phyloP scores from a whole-genome alignment of 257 asterid species.

The Nicotiana paniculata region DNA sequence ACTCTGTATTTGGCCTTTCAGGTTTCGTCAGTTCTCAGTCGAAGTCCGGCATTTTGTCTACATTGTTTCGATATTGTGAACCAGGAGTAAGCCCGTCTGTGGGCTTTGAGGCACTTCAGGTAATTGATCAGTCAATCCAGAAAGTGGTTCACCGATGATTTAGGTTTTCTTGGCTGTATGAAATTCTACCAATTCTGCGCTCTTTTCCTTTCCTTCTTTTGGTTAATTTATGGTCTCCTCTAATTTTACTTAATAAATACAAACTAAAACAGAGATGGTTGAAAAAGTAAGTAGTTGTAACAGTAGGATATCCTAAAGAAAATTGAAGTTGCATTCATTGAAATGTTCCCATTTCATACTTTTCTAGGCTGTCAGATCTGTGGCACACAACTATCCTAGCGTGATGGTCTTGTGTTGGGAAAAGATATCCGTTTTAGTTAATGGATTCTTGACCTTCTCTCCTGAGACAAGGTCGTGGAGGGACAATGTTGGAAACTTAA shows the following conservation, averaged over 20 bases:
- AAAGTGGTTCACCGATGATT: not conserved
- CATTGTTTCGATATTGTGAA: conserved; percentile 48
- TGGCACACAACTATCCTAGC: conserved; percentile 89
- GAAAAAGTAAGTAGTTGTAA: too few species aligned
- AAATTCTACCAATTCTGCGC: not conserved
- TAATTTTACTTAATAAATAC: not conserved
- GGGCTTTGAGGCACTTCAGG: conserved; percentile 90
- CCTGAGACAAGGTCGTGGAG: conserved; percentile 55
- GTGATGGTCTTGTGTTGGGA: conserved; percentile 67
- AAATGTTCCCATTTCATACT: conserved; percentile 14
- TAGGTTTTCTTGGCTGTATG: not conserved
- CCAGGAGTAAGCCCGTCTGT: conserved; percentile 49
- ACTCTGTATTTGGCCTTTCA: conserved; percentile 27
- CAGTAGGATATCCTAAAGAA: too few species aligned
- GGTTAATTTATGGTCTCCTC: not conserved
- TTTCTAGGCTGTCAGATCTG: conserved; percentile 82
- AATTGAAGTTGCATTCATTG: not conserved
- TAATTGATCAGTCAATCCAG: conserved; percentile 12
- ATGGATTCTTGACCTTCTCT: conserved; percentile 38
- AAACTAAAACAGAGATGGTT: not conserved
- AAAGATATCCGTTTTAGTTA: conserved; percentile 48
- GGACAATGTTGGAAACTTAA: conserved; percentile 39
- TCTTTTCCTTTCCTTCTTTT: not conserved
- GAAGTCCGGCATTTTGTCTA: conserved; percentile 51
- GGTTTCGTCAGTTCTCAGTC: conserved; percentile 46